Conservation (phyloP, 1,284 basidiomycete genomes). For the Boletus sp. region DNA sequence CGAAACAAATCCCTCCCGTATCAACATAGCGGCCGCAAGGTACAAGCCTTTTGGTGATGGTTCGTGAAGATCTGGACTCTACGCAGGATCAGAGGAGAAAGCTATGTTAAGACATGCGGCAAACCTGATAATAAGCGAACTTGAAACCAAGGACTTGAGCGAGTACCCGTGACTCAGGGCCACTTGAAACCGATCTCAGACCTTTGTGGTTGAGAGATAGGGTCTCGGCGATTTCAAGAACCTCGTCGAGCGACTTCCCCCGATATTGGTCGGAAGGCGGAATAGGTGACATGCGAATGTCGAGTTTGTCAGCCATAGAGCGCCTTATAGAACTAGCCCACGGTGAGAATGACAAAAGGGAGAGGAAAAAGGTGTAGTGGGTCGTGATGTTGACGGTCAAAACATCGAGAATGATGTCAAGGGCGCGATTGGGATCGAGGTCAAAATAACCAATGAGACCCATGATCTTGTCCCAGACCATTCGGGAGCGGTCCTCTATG, state of each 20-base stretch:
- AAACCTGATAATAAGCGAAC: slow-evolving; percentile 83
- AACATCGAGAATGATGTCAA: slow-evolving; percentile 92
- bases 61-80: slow-evolving; percentile 58
- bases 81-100: slow-evolving; percentile 16
- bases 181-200: slow-evolving; percentile 19
- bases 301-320: slow-evolving; percentile 26
- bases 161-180: slow-evolving; percentile 56
- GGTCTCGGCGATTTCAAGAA: slow-evolving; percentile 52
- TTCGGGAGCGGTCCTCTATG: slow-evolving; percentile 62
- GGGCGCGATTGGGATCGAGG: slow-evolving; percentile 88
- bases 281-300: slow-evolving; percentile 38
- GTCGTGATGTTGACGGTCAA: slow-evolving; percentile 78
- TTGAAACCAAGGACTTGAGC: slow-evolving; percentile 97
- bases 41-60: slow-evolving; percentile 72
- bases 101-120: slow-evolving; percentile 17
- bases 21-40: slow-evolving; percentile 81
- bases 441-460: slow-evolving; percentile 94
- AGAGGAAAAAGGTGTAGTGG: slow-evolving; percentile 91
- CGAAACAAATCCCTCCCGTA: slow-evolving; percentile 83
- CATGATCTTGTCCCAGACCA: slow-evolving; percentile 84
- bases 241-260: slow-evolving; percentile 62
- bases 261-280: slow-evolving; percentile 42
- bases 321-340: slow-evolving; percentile 57
- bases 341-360: slow-evolving; percentile 79
- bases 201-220: slow-evolving; percentile 9